Percentiles rank a stretch among this genome's conserved stretches.
phyloP scores from a whole-genome alignment of 257 asterid genomes.

The Solanum ossicruentum region DNA sequence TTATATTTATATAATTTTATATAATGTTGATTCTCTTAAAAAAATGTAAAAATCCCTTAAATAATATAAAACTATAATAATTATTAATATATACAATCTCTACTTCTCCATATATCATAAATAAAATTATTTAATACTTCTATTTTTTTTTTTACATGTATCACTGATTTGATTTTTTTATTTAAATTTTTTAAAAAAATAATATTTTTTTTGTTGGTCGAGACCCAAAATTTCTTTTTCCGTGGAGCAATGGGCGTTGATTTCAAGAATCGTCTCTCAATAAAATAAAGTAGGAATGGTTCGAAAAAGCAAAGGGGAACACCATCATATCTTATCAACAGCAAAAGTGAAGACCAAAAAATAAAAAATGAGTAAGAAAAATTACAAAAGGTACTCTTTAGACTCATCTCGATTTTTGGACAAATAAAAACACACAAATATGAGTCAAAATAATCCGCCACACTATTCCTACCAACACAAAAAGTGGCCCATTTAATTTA shows the following conservation, averaged over 20 bases:
- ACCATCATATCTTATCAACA: background rate
- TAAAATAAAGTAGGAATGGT: background rate
- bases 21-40: no score
- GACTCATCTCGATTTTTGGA: background rate
- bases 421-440: background rate
- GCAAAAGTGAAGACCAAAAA: background rate
- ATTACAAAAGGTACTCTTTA: background rate
- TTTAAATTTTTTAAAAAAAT: no score
- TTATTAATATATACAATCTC: fast-evolving
- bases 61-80: no score
- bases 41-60: no score
- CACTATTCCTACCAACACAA: background rate
- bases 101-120: no score
- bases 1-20: no score
- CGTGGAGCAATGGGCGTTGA: background rate
- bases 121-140: fast-evolving
- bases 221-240: background rate
- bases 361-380: background rate
- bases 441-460: background rate
- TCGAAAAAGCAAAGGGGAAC: background rate
- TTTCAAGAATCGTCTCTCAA: background rate
- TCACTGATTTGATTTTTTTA: no score
- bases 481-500: background rate
- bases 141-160: no score
- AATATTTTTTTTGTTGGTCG: no score